Evolutionary conservation across 768 basidiomycete species (phyloP), one percentile per base, ranked within the genome.

Genomic region (Leucocoprinus birnbaumii): DNA sequence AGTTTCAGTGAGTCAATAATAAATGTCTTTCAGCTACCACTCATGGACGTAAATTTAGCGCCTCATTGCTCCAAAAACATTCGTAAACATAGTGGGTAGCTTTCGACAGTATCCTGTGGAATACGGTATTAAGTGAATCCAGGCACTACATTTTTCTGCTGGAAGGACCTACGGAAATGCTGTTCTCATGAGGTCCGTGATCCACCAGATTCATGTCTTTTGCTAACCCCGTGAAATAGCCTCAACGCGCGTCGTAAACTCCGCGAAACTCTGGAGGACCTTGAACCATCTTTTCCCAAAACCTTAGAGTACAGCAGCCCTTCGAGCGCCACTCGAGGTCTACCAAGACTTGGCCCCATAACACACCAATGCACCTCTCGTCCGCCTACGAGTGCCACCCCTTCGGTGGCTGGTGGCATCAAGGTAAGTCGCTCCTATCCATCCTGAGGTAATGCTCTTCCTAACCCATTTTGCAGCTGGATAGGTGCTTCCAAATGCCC

Each of bases 161-260:
- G 62, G 62, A 3, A 57, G 62, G 13, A 59, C 61, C 48, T 63
- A 61, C 26, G 56, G 60, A 21, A 63, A 61, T 31, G 56, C 58
- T 13, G 44, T 63, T 14, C 57, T 63, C 9, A 58, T 59, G 1
- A 61, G 58, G 60, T 61, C 14, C 27, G 58, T 45, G 8, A 40
- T 13, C 44, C 37, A 19, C 22, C 11, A 21, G 31, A 11, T 5
- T 40, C 45, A 7, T 19, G 3, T 53, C 27, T 31, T 25, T 14
- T n/a, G 13, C 16, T 11, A 1, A 22, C 14, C 22, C 24, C 35
- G 11, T 31, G 31, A 11, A 31, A 24, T 35, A 56, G 55, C 41
- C 25, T 56, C 24, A 56, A 56, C 44, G 38, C 48, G 18, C 47
- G 55, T 16, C 37, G 40, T 16, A 48, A 44, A 13, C 35, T 44